phyloP scores from a whole-genome alignment of 176 grass and related monocot genomes.

The Bromus sterilis region DNA sequence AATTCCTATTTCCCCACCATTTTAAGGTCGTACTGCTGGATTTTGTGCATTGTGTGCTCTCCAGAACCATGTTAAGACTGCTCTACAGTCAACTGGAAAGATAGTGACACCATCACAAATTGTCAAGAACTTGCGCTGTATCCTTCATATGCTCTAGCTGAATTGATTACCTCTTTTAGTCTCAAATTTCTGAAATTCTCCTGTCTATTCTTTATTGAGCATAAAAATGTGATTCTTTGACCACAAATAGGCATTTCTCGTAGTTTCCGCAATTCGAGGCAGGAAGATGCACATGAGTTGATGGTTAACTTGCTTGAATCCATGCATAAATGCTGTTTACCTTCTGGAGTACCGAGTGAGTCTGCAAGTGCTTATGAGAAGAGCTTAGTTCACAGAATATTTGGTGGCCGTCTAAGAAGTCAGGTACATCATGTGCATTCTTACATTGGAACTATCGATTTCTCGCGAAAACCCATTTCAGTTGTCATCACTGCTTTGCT shows the following conservation, averaged over 20 bases:
- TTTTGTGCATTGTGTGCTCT: slow-evolving; percentile 98
- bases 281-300: slow-evolving; percentile 96
- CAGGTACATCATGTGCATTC: slow-evolving; percentile 47
- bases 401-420: slow-evolving; percentile 87
- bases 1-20: background rate
- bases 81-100: slow-evolving; percentile 83
- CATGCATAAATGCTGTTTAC: slow-evolving; percentile 98
- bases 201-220: background rate
- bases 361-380: slow-evolving; percentile 90
- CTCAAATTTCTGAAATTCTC: background rate
- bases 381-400: slow-evolving; percentile 97
- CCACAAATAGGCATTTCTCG: slow-evolving; percentile 73
- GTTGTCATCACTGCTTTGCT: slow-evolving; percentile 15
- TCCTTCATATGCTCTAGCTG: slow-evolving; percentile 33
- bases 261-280: slow-evolving; percentile 81
- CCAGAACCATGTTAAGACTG: slow-evolving; percentile 83
- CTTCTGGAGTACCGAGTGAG: slow-evolving; percentile 76
- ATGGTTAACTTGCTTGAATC: slow-evolving; percentile 99
- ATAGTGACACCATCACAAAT: slow-evolving; percentile 73
- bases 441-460: background rate
- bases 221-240: slow-evolving; percentile 32
- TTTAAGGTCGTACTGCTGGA: slow-evolving; percentile 64
- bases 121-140: slow-evolving; percentile 92
- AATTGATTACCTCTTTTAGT: background rate
- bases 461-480: background rate